phyloP scores from a whole-genome alignment of 2,329 filamentous ascomycete species.

The Fusarium musae region DNA sequence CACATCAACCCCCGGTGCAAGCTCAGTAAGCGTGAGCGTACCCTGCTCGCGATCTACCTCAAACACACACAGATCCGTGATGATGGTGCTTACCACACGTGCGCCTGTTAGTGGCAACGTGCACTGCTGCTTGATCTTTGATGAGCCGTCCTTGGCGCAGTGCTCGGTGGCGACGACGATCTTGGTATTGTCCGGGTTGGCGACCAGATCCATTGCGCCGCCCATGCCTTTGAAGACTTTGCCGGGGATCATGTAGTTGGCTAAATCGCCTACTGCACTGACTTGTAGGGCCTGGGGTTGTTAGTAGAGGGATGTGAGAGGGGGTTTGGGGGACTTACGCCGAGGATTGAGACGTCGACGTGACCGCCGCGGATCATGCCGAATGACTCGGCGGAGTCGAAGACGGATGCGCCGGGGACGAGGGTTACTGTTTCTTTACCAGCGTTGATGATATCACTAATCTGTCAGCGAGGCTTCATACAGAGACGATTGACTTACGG shows the following conservation, averaged over 20 bases:
- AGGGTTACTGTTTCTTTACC: constrained; percentile 90
- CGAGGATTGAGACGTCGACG: constrained; percentile 85
- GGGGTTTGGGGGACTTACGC: constrained; percentile 53
- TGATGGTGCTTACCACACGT: constrained; percentile 75
- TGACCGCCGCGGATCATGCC: constrained; percentile 88
- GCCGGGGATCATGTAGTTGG: constrained; percentile 91
- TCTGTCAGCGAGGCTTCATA: constrained; percentile 4
- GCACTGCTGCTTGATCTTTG: constrained; percentile 74
- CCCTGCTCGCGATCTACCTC: constrained; percentile 72
- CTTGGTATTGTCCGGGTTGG: constrained; percentile 76
- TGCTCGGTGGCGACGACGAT: constrained; percentile 78
- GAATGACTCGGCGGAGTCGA: constrained; percentile 85
- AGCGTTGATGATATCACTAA: constrained; percentile 81
- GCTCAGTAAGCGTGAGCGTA: constrained; percentile 73
- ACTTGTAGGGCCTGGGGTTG: constrained; percentile 74
- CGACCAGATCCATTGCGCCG: constrained; percentile 78
- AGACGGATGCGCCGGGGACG: constrained; percentile 78
- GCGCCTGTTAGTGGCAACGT: constrained; percentile 73
- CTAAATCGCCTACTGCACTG: constrained; percentile 79
- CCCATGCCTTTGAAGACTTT: constrained; percentile 92
- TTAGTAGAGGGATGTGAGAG: background rate
- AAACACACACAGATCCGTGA: constrained; percentile 81
- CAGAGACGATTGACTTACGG: constrained; percentile 52
- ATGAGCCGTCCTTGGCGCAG: constrained; percentile 73
- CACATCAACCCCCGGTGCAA: constrained; percentile 74